Evolutionary conservation across 805 yeast genomes (phyloP), one percentile per base, ranked within the genome.

Genomic region (Starmerella geochares): DNA sequence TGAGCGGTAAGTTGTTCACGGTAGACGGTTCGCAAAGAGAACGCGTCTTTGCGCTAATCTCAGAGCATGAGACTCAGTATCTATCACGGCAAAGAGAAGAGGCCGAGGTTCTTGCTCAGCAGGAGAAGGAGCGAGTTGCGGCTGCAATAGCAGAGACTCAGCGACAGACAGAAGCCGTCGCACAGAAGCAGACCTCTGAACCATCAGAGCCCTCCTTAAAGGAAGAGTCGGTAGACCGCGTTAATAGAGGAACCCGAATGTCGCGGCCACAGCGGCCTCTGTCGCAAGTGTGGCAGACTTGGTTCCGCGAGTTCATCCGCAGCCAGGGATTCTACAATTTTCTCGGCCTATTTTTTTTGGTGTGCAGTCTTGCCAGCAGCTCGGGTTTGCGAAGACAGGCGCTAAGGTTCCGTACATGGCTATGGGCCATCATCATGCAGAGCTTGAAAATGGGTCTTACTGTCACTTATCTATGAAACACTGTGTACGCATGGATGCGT

Each of bases 381-480:
- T 33, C 49, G 9, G 41, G 39, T 11, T 38, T 47, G 14, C 49
- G 56, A 1, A 27, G 23, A 13, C 21, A 21, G 14, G 28, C 51
- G 8, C 14, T n/a, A 11, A 19, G 39, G n/a, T 49, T 50, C 20
- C 9, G 44, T 9, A 4, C n/a, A 5, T 56, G 59, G 59, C 41
- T 52, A 6, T 48, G 51, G 53, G 20, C 21, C 3, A 46, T 57
- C 3, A 14, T 53, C 4, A 25, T 27, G 19, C 31, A 46, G 28
- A 50, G 54, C 25, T 29, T 51, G 1, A 27, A 35, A 6, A 56
- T 56, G 59, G 58, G 52, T 2, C 39, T 54, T 13, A 47, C 46
- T 7, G 59, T 56, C 9, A 54, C 59, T 1, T 56, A 56, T 27
- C 42, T 56, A 19, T 56, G 46, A 40, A 14, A n/a, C n/a, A n/a